Base-by-base conservation (phyloP, 352 stramenopile species). In the Phytopythium delawarense region DNA sequence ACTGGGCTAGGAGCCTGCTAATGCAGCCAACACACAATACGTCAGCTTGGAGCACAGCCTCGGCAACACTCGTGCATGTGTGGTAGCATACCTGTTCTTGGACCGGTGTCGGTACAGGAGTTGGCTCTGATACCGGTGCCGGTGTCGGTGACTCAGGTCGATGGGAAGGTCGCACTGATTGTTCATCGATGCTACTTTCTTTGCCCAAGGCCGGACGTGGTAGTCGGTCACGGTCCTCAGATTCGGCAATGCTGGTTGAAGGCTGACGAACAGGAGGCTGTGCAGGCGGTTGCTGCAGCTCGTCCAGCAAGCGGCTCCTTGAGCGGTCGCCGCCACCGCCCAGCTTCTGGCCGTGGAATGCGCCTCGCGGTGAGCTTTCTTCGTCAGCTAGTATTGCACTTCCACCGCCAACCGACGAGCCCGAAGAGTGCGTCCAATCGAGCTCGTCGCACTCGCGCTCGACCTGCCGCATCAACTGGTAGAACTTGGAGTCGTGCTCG, bases 401-500 rank as follows among this genome's bases (percentile, higher is more conserved):
- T 25, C 50, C 60, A 1, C 79, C 72, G 7, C 81, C 83, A 6
- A 87, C 69, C 13, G 65, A 57, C 7, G 69, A 63, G 9, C 81
- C 82, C 7, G 62, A 44, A 6, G 66, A 69, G 49, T 79, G 74
- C 15, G 76, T 89, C 84, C 84, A 92, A 58, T 91, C 79, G 0
- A 90, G 59, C n/a, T 88, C 84, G 18, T 76, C 67, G 61, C 82
- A 89, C 45, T 94, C 84, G 39, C 75, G 76, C 58, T 94, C 84
- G 34, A 94, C 75, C 63, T 85, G 71, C 1, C 81, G 72, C 84
- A 94, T 92, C n/a, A 94, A 61, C 59, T 89, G 74, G 53, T 91
- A 94, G 35, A 94, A 94, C 56, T 94, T 77, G 51, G 65, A 78
- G 57, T 94, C 81, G 64, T 94, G 84, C 35, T 92, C 82, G 1